Percentiles rank a stretch among this genome's conserved stretches.
phyloP scores from a whole-genome alignment of 2,329 filamentous ascomycete genomes.

The Aspergillus glaucus region DNA sequence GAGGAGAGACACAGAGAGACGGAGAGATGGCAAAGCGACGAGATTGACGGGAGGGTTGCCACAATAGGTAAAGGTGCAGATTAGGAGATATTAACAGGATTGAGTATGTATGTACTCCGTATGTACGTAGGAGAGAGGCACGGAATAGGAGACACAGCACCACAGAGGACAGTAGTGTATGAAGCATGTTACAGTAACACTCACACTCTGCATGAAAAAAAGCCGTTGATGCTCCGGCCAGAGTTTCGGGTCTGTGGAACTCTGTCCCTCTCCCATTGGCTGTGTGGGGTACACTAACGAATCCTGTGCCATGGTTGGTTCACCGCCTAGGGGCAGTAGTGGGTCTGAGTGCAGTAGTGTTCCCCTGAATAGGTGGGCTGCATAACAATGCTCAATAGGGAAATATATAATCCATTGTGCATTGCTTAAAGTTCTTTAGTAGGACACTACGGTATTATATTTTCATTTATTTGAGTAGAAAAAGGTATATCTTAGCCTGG shows the following conservation, averaged over 20 bases:
- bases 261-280: background rate
- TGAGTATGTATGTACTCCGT: background rate
- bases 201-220: background rate
- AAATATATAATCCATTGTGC: background rate
- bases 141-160: background rate
- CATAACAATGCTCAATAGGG: background rate
- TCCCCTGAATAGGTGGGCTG: background rate
- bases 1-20: conserved; percentile 9
- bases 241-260: background rate
- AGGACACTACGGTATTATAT: too few relatives aligned
- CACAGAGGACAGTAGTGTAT: background rate
- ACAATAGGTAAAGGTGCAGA: background rate
- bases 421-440: too few relatives aligned
- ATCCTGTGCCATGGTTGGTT: background rate
- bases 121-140: background rate
- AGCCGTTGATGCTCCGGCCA: background rate
- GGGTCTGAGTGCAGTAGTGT: background rate
- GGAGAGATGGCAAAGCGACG: conserved; percentile 5
- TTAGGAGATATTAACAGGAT: background rate
- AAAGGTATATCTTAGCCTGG: too few relatives aligned
- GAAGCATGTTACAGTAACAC: too few relatives aligned
- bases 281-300: background rate
- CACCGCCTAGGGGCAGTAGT: background rate
- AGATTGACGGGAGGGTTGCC: conserved; percentile 1
- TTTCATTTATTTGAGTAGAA: too few relatives aligned